These are phyloP conservation scores for Erysimum cheiranthoides DNA, from an alignment of 345 rosid species.

Conservation along the genomic window DNA sequence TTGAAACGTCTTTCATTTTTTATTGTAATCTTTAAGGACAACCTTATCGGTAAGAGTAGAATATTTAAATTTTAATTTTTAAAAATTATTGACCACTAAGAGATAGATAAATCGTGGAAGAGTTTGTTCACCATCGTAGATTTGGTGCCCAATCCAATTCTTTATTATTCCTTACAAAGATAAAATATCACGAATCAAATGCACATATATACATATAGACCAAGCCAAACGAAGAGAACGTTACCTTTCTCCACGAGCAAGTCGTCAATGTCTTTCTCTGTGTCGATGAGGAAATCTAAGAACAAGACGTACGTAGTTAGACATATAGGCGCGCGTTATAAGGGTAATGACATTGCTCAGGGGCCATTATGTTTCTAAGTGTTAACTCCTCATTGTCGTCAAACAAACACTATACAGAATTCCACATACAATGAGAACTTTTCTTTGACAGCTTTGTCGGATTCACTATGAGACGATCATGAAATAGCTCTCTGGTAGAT, in stretches of 20 bases:
- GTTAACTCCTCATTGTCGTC: no score
- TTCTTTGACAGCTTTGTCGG: no score
- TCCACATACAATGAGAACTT: no score
- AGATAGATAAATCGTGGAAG: no score
- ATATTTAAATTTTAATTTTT: no score
- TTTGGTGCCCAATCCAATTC: background rate
- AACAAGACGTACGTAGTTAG: background rate
- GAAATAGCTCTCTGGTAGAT: background rate
- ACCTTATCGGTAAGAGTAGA: no score
- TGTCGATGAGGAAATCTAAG: background rate
- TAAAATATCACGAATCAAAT: background rate
- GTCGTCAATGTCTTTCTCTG: background rate
- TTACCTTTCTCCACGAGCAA: background rate
- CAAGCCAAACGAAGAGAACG: background rate
- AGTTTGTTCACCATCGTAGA: background rate
- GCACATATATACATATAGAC: background rate
- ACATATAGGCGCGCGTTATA: background rate
- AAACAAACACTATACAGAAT: no score
- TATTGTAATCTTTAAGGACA: no score
- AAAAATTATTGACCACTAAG: no score
- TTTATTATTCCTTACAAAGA: background rate
- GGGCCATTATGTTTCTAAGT: background rate
- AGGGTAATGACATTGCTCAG: conserved; percentile 6
- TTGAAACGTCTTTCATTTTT: no score
- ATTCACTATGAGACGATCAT: background rate